phyloP scores from a whole-genome alignment of 805 yeast species.

The Candida pseudoglaebosa region DNA sequence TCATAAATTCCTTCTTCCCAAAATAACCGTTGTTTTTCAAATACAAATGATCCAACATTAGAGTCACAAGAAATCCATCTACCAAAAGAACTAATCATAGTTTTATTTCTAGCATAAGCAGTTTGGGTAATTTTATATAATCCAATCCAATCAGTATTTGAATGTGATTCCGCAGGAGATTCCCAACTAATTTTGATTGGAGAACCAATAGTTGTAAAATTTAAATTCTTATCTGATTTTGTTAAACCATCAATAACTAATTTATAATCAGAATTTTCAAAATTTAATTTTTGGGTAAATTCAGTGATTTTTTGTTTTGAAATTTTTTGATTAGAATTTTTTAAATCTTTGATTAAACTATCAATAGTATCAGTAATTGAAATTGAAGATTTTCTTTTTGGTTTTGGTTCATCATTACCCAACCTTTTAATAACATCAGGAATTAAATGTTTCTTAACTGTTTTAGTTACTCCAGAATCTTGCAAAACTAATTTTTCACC shows the following conservation, averaged over 20 bases:
- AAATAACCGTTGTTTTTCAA: conserved; percentile 45
- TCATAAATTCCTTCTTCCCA: conserved; percentile 74
- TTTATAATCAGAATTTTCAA: conserved; percentile 33
- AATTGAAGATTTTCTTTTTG: conserved; percentile 31
- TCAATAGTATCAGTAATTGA: conserved; percentile 44
- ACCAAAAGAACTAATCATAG: conserved; percentile 59
- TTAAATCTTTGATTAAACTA: conserved; percentile 39
- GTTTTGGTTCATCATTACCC: conserved; percentile 17
- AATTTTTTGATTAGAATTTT: conserved; percentile 28
- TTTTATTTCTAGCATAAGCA: conserved; percentile 49
- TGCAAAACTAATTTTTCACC: conserved; percentile 59
- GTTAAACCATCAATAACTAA: conserved; percentile 22
- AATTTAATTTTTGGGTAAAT: conserved; percentile 36
- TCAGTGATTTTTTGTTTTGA: conserved; percentile 34
- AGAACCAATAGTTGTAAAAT: conserved; percentile 39
- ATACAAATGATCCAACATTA: conserved; percentile 44
- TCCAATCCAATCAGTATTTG: conserved; percentile 71
- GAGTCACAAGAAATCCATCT: conserved; percentile 50
- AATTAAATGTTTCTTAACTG: conserved; percentile 38
- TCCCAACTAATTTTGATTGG: conserved; percentile 54
- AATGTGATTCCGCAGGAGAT: conserved; percentile 43
- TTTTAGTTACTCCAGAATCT: conserved; percentile 48
- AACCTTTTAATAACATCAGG: conserved; percentile 37
- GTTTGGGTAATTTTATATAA: conserved; percentile 62
- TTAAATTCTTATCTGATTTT: conserved; percentile 5